Percentiles rank a stretch among this genome's conserved stretches.
Evolutionary conservation across 129 eudicot species (phyloP).

Genomic region (Pulicaria dysenterica): DNA sequence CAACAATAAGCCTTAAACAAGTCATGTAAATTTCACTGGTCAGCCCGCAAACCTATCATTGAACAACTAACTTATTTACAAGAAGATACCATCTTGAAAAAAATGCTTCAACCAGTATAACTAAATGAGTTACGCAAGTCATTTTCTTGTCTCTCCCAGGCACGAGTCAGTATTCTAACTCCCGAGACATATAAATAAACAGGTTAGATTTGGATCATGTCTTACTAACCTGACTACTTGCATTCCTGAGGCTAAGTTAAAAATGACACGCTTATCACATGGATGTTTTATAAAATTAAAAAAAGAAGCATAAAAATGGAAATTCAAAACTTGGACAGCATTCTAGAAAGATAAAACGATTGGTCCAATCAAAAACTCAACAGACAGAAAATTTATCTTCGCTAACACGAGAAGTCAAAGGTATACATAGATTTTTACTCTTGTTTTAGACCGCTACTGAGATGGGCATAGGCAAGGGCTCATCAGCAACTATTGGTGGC

Average conservation of each 20-base stretch:
- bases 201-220: too few species aligned
- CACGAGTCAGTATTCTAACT: too few species aligned
- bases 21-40: too few species aligned
- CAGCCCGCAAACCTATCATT: too few species aligned
- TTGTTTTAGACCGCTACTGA: conserved; percentile 6
- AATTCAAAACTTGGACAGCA: conserved; percentile 7
- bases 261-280: not conserved
- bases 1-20: too few species aligned
- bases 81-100: too few species aligned
- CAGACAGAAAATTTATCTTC: conserved; percentile 17
- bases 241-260: not conserved
- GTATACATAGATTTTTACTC: not conserved
- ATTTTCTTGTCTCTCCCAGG: too few species aligned
- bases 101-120: too few species aligned
- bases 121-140: too few species aligned
- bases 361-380: conserved; percentile 23
- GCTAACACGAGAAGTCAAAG: conserved; percentile 6
- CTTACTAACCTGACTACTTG: too few species aligned
- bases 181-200: too few species aligned
- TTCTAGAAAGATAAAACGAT: conserved; percentile 6
- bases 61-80: too few species aligned
- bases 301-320: conserved; percentile 13
- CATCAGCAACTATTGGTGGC: conserved; percentile 27
- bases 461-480: conserved; percentile 16
- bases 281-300: conserved; percentile 14